Base-by-base conservation (phyloP, 805 yeast genomes). In the Pichia nanzhaoensis region DNA sequence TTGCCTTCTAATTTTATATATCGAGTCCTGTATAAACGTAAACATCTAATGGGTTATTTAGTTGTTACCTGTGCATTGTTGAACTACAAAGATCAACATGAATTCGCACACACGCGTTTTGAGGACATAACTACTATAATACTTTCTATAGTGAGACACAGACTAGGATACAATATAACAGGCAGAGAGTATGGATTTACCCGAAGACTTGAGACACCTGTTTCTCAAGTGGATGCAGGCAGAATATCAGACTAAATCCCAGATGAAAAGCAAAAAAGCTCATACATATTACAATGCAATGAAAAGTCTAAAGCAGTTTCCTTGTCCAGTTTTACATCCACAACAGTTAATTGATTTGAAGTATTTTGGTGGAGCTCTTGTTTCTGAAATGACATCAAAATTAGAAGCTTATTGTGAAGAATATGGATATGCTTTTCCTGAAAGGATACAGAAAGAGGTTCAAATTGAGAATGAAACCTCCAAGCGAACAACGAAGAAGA, bases 291-390 rank as follows among this genome's bases (percentile, higher is more conserved):
- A 66, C 42, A 70, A 71, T 49, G 95, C 95, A 0, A 58, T 74
- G 41, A 77, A 70, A 22, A 69, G 74, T 28, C 56, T 89, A 21
- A 59, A 65, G 37, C 65, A 64, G 2, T 67, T 69, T 42, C 73
- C 73, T 0, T 69, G 61, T 0, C 64, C 67, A 12, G 70, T 85
- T 21, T 54, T 58, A 30, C 75, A 74, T 46, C 85, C 93, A 1
- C 64, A 66, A 28, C 80, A 84, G 42, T 66, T 91, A 37, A 61
- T 63, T 14, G 69, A 70, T 52, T 69, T 91, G 35, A 81, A 74
- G 46, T 84, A 69, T 38, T 72, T 91, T 31, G 98, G 98, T 1
- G 82, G 77, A 12, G 79, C 81, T 45, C 79, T 85, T 7, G 77
- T 84, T 30, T 64, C 60, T 2, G 56, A 64, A 24, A 64, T 91